A percentile compares a stretch with the other conserved stretches of the same genome.
phyloP scores from a whole-genome alignment of 805 yeast species.

The Zygosaccharomyces bisporus region DNA sequence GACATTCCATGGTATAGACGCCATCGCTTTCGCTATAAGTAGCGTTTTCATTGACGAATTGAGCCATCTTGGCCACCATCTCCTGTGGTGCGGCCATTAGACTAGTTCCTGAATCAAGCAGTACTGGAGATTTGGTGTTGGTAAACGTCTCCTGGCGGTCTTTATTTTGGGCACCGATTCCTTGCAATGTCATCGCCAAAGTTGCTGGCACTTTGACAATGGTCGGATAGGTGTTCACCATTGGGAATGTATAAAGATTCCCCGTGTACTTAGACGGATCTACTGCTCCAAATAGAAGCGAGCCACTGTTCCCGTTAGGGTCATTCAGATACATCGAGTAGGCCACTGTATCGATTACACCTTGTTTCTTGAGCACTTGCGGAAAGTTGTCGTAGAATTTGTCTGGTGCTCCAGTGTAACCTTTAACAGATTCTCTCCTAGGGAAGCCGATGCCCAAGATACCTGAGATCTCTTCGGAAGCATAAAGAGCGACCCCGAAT shows the following conservation, averaged over 20 bases:
- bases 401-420: constrained; percentile 25
- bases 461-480: constrained; percentile 52
- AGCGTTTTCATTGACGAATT: constrained; percentile 31
- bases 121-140: constrained; percentile 35
- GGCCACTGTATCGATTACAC: constrained; percentile 46
- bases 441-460: constrained; percentile 66
- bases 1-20: constrained; percentile 44
- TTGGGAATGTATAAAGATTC: constrained; percentile 43
- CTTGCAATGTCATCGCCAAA: constrained; percentile 47
- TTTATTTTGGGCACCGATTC: constrained; percentile 33
- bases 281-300: constrained; percentile 60
- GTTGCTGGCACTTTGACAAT: constrained; percentile 35
- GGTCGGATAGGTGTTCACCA: constrained; percentile 41
- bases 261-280: constrained; percentile 56
- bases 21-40: constrained; percentile 37
- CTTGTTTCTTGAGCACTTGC: constrained; percentile 47
- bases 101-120: constrained; percentile 60
- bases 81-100: constrained; percentile 43
- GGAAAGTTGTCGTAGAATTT: constrained; percentile 59
- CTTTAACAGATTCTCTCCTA: constrained; percentile 51
- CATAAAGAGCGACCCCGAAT: constrained; percentile 62
- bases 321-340: constrained; percentile 57
- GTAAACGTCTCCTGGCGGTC: constrained; percentile 21
- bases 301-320: constrained; percentile 39
- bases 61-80: constrained; percentile 33